Evolutionary conservation across 2,329 filamentous ascomycete species (phyloP).

Genomic region (Blastomyces percursus): DNA sequence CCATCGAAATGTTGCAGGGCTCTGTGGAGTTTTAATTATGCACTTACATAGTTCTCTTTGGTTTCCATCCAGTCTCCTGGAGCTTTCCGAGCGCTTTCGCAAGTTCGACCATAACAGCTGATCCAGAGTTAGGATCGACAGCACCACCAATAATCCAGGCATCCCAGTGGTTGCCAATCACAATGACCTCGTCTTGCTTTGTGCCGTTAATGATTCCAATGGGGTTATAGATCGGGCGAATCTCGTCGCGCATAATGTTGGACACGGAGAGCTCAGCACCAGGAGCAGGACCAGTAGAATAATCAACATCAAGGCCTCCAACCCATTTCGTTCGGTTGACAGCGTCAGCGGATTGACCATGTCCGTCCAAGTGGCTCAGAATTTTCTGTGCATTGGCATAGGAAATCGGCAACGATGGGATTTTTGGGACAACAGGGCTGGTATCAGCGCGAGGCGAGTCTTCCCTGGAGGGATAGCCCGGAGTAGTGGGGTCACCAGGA

Average conservation of each 20-base stretch:
- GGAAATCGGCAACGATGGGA: conserved; percentile 26
- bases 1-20: background rate
- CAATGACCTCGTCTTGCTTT: conserved; percentile 31
- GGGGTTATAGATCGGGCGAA: conserved; percentile 20
- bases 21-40: background rate
- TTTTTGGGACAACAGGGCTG: conserved; percentile 21
- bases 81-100: conserved; percentile 41
- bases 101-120: conserved; percentile 40
- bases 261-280: conserved; percentile 19
- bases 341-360: conserved; percentile 22
- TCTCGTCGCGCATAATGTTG: conserved; percentile 18
- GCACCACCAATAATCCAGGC: conserved; percentile 46
- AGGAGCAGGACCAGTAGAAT: conserved; percentile 22
- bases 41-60: conserved; percentile 37
- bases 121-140: conserved; percentile 43
- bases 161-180: conserved; percentile 45
- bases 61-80: conserved; percentile 41
- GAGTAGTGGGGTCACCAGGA: conserved; percentile 21
- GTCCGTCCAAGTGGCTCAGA: conserved; percentile 23
- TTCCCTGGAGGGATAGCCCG: conserved; percentile 24
- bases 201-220: conserved; percentile 23
- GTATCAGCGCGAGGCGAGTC: conserved; percentile 21
- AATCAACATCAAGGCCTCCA: conserved; percentile 24
- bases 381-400: conserved; percentile 23
- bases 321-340: conserved; percentile 26